A percentile compares a stretch with the other conserved stretches of the same genome.
These are phyloP conservation scores for Monosporascus sp. DNA, from an alignment of 2,329 filamentous ascomycete genomes.

Conservation along the genomic window DNA sequence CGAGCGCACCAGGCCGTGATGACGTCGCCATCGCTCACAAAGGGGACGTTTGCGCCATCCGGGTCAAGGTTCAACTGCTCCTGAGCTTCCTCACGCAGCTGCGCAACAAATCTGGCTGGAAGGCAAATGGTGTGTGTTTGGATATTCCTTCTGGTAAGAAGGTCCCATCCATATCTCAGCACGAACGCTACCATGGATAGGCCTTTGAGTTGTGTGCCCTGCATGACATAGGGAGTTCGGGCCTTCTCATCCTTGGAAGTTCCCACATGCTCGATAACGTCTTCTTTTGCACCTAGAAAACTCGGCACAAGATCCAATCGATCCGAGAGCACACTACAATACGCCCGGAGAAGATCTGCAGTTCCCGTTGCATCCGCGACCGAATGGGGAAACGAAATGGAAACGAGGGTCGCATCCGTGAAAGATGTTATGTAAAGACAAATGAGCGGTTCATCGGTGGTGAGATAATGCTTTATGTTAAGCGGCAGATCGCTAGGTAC, in stretches of 20 bases:
- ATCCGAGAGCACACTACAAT: too few species aligned
- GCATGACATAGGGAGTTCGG: too few species aligned
- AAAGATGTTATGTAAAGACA: constrained; percentile 6
- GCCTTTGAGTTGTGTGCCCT: too few species aligned
- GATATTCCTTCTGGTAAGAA: neutral
- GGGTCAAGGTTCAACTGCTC: neutral
- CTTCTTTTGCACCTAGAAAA: too few species aligned
- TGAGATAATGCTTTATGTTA: constrained; percentile 6
- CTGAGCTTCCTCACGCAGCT: constrained; percentile 1
- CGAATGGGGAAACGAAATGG: constrained; percentile 2
- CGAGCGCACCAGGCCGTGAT: constrained; percentile 5
- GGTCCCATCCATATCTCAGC: too few species aligned
- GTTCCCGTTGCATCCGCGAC: constrained; percentile 1
- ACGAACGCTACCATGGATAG: too few species aligned
- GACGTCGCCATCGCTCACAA: constrained; percentile 8
- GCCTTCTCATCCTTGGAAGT: too few species aligned
- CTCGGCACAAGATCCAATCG: too few species aligned
- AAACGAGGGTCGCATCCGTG: constrained; percentile 5
- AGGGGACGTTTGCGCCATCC: neutral
- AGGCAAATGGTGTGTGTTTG: constrained; percentile 3
- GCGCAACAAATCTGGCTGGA: constrained; percentile 1
- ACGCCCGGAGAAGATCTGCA: too few species aligned
- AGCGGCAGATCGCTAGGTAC: constrained; percentile 2
- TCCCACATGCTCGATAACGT: too few species aligned
- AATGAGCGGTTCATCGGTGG: constrained; percentile 6